Conservation (phyloP, 2,329 filamentous ascomycete genomes). For the Bipolaris gigantea region DNA sequence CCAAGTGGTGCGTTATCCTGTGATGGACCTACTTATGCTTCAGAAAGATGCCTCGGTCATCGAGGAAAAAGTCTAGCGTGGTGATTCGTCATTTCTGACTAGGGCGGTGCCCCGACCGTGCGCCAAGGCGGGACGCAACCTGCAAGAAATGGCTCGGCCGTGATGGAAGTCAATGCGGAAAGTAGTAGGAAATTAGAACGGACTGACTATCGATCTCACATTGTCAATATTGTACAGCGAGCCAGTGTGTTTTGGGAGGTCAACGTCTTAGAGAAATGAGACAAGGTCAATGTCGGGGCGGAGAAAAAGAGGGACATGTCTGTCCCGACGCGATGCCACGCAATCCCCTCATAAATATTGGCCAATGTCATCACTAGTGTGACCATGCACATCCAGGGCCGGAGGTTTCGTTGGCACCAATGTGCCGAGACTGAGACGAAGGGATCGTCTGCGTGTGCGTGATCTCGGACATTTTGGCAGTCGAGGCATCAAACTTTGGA, state of each 20-base stretch:
- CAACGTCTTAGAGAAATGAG: background rate
- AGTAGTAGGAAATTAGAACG: too few relatives aligned
- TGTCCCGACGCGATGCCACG: background rate
- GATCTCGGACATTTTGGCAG: too few relatives aligned
- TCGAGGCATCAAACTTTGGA: too few relatives aligned
- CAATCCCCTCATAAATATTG: background rate
- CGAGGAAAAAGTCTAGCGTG: slow-evolving; percentile 3
- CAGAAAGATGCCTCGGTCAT: slow-evolving; percentile 26
- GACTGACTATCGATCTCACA: too few relatives aligned
- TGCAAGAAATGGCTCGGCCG: background rate
- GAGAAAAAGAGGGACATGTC: background rate
- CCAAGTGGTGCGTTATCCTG: slow-evolving; percentile 9
- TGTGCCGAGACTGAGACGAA: too few relatives aligned
- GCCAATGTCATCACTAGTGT: too few relatives aligned
- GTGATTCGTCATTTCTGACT: slow-evolving; percentile 19
- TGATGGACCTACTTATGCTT: slow-evolving; percentile 13
- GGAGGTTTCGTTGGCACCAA: too few relatives aligned
- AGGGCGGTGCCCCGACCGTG: background rate
- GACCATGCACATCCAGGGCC: too few relatives aligned
- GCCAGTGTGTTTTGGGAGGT: background rate
- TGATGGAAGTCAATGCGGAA: background rate
- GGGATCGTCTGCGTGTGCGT: too few relatives aligned
- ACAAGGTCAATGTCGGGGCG: background rate
- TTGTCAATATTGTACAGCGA: background rate
- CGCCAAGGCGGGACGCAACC: slow-evolving; percentile 2